Evolutionary conservation across 73 alveolate species (phyloP).

Genomic region (Paramecium tetraurelia): DNA sequence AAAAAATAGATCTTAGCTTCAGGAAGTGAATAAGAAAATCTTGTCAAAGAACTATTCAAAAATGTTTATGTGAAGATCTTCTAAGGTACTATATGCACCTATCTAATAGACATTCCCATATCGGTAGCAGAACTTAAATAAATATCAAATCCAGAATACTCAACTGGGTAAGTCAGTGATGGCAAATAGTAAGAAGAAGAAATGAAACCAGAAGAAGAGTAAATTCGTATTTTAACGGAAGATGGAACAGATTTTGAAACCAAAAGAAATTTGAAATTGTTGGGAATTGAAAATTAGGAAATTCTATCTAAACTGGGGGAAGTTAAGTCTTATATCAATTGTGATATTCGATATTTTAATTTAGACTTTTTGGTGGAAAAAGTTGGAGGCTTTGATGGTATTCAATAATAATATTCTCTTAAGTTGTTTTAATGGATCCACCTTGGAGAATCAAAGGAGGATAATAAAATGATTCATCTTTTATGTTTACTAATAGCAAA

Average conservation of each 20-base stretch:
- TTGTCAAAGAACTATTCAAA: background rate
- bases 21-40: constrained; percentile 37
- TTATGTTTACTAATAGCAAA: constrained; percentile 88
- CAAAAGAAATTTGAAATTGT: background rate
- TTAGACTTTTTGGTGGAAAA: constrained; percentile 72
- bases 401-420: background rate
- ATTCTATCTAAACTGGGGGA: background rate
- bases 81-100: background rate
- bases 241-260: constrained; percentile 16
- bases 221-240: background rate
- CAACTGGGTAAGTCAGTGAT: background rate
- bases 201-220: background rate
- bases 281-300: constrained; percentile 13
- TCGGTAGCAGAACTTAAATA: background rate
- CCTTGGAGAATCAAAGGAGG: constrained; percentile 96
- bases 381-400: constrained; percentile 78
- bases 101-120: background rate
- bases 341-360: constrained; percentile 87
- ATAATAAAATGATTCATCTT: constrained; percentile 81
- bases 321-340: constrained; percentile 77
- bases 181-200: background rate
- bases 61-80: constrained; percentile 16
- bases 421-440: constrained; percentile 82
- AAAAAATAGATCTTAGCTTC: background rate
- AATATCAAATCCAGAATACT: background rate